These are phyloP conservation scores for Metschnikowia sp. DNA, from an alignment of 805 yeast genomes.

Conservation along the genomic window DNA sequence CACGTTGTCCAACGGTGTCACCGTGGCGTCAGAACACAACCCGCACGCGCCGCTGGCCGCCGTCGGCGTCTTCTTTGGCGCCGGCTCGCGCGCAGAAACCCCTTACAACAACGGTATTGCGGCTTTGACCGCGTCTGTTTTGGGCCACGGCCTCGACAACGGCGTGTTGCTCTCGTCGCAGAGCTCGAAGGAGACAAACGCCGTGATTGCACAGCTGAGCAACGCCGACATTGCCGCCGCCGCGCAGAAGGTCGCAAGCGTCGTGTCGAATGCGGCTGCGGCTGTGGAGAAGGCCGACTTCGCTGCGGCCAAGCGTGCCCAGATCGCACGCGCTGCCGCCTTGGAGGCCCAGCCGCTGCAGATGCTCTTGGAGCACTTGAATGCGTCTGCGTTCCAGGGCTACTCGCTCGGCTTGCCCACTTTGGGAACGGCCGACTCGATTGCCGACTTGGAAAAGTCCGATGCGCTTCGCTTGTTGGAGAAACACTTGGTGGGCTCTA, in stretches of 20 bases:
- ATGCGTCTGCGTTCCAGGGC: conserved; percentile 84
- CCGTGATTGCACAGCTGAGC: conserved; percentile 54
- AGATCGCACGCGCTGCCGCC: conserved; percentile 45
- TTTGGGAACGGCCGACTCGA: conserved; percentile 67
- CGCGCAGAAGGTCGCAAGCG: conserved; percentile 46
- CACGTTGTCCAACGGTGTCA: conserved; percentile 68
- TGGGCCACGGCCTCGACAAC: conserved; percentile 40
- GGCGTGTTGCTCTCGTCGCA: conserved; percentile 58
- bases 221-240: conserved; percentile 52
- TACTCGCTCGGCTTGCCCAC: conserved; percentile 75
- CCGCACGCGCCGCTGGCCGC: conserved; percentile 54
- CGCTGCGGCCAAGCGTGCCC: conserved; percentile 43
- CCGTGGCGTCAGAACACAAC: conserved; percentile 67
- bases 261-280: conserved; percentile 37
- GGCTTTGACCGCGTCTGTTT: conserved; percentile 53
- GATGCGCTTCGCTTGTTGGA: conserved; percentile 58
- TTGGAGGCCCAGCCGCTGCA: conserved; percentile 56
- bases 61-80: conserved; percentile 67
- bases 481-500: conserved; percentile 57
- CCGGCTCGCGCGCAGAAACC: conserved; percentile 79
- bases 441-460: conserved; percentile 51
- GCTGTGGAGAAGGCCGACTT: conserved; percentile 44
- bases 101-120: conserved; percentile 81
- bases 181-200: conserved; percentile 62
- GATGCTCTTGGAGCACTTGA: conserved; percentile 69